Base-by-base conservation (phyloP, 75 land plant species). In the Ceratopteris richardii region DNA sequence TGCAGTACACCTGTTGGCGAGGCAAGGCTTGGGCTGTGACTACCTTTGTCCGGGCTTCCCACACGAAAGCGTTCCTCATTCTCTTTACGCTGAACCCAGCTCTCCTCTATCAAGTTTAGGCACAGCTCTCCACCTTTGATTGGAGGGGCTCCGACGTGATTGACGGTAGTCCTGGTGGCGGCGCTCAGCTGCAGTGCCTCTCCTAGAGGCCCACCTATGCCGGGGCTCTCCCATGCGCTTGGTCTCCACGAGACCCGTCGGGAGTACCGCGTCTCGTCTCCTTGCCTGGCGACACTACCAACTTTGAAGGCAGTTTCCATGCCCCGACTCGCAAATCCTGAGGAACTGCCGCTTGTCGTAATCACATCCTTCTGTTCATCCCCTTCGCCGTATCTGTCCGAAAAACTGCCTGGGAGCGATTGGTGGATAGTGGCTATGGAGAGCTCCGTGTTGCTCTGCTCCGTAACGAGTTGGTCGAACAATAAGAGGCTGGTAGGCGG, bases 161-260 rank as follows among this genome's bases (percentile, higher is more conserved):
- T 20, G 30, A 22, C 17, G 13, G 21, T 47, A 33, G 27, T 54
- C n/a, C n/a, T n/a, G 13, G 25, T 11, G 22, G 58, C 53, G 13
- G 47, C 55, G 24, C 56, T 53, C 25, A 82, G 79, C 51, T 80
- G 70, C 58, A 86, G 61, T 1, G 82, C 86, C 69, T 86, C 90
- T 0, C 83, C 90, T n/a, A 86, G 74, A 10, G 90, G 90, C 25
- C 90, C 90, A 9, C 90, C 90, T 62, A 82, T 70, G 0, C 69
- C 29, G 27, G 67, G 26, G 24, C 68, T 59, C 33, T 67, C 76
- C 60, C 61, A 62, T 16, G 67, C 41, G 20, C 36, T 62, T 47
- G 67, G 67, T 29, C 33, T 33, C 58, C 56, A 69, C 12, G 47
- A 20, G 29, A 37, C 37, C 50, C 54, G 17, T 37, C 20, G 1